These are phyloP conservation scores for Plasmodium malariae DNA, from an alignment of 169 alveolate genomes.

Conservation along the genomic window DNA sequence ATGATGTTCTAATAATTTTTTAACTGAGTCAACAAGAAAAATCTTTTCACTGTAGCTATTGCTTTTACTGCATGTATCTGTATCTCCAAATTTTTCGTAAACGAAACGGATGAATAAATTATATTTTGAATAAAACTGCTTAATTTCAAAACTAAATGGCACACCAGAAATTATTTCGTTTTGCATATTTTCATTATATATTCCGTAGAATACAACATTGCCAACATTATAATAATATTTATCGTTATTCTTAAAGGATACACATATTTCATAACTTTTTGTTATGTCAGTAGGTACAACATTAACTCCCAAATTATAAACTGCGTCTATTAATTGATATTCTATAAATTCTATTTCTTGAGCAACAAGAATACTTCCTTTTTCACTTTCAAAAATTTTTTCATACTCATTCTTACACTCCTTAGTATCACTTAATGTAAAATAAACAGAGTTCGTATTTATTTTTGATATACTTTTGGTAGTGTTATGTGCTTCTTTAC, in stretches of 20 bases:
- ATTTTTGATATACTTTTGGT: too few species aligned
- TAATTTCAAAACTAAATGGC: slow-evolving; percentile 57
- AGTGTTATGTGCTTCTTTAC: neutral
- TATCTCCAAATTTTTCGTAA: slow-evolving; percentile 24
- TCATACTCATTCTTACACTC: slow-evolving; percentile 59
- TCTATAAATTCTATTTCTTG: slow-evolving; percentile 48
- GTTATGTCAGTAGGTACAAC: slow-evolving; percentile 33
- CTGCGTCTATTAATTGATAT: slow-evolving; percentile 45
- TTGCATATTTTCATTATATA: slow-evolving; percentile 23
- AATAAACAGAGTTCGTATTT: slow-evolving; percentile 18
- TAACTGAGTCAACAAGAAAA: neutral
- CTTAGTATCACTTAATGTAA: slow-evolving; percentile 64
- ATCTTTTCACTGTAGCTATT: slow-evolving; percentile 21
- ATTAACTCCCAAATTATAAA: slow-evolving; percentile 31
- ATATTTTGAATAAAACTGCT: slow-evolving; percentile 49
- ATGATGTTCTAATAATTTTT: slow-evolving; percentile 22
- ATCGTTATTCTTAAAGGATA: slow-evolving; percentile 25
- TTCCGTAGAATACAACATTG: slow-evolving; percentile 40
- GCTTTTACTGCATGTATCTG: slow-evolving; percentile 3
- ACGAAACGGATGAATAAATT: slow-evolving; percentile 30
- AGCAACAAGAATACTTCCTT: slow-evolving; percentile 3
- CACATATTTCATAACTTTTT: slow-evolving; percentile 61
- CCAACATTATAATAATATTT: slow-evolving; percentile 48
- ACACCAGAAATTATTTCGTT: slow-evolving; percentile 50
- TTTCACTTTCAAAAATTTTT: slow-evolving; percentile 23